Conservation (phyloP, 768 basidiomycete genomes). For the Russula brevipes region DNA sequence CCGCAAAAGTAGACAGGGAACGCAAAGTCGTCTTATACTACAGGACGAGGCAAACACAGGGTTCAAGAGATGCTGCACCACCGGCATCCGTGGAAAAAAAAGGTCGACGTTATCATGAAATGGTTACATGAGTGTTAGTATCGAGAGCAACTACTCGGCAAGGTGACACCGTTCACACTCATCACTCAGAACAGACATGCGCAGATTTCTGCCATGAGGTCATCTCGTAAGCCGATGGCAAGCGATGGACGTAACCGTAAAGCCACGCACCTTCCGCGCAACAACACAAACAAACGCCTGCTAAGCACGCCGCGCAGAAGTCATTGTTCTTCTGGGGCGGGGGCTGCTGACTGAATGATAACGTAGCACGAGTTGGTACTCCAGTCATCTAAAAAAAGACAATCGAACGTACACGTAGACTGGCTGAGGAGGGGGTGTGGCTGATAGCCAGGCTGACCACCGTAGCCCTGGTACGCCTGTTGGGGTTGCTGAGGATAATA, state of each 20-base stretch:
- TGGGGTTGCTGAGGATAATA: slow-evolving; percentile 74
- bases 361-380: slow-evolving; percentile 25
- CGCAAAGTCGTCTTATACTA: neutral
- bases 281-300: slow-evolving; percentile 60
- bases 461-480: slow-evolving; percentile 54
- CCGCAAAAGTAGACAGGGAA: neutral
- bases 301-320: slow-evolving; percentile 61
- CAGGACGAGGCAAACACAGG: neutral
- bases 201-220: slow-evolving; percentile 52
- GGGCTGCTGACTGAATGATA: slow-evolving; percentile 42
- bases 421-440: slow-evolving; percentile 72
- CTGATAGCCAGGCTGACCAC: slow-evolving; percentile 42
- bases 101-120: neutral
- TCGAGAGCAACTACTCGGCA: neutral
- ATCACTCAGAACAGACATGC: slow-evolving; percentile 64
- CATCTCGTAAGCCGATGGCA: slow-evolving; percentile 1
- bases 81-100: neutral
- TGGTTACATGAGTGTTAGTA: slow-evolving; percentile 9
- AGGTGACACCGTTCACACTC: neutral
- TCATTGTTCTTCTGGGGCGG: slow-evolving; percentile 41
- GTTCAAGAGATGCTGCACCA: neutral
- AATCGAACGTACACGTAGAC: slow-evolving; percentile 64
- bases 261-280: slow-evolving; percentile 60
- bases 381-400: neutral
- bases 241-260: slow-evolving; percentile 2